Evolutionary conservation across 1,284 basidiomycete species (phyloP).

Genomic region (Trametes hirsuta): DNA sequence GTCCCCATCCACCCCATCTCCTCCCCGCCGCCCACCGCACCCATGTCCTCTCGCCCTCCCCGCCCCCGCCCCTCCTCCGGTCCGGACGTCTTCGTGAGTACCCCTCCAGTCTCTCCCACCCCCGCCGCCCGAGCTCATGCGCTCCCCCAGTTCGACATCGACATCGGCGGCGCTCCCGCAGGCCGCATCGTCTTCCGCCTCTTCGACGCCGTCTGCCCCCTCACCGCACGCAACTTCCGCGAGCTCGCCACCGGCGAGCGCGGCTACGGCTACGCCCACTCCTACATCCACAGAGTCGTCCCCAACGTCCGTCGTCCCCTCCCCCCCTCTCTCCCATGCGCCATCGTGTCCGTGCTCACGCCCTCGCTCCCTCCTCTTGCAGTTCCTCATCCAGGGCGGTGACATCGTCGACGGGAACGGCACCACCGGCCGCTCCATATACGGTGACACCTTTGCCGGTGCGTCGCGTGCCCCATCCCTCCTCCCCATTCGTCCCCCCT

Average conservation of each 20-base stretch:
- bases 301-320: conserved; percentile 38
- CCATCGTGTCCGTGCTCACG: neutral
- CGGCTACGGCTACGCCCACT: conserved; percentile 66
- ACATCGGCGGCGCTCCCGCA: conserved; percentile 53
- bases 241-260: conserved; percentile 84
- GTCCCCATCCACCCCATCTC: neutral
- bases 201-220: conserved; percentile 72
- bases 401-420: conserved; percentile 54
- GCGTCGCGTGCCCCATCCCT: conserved; percentile 3
- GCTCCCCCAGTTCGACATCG: conserved; percentile 73
- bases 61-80: conserved; percentile 8
- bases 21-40: neutral
- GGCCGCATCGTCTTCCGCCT: conserved; percentile 88
- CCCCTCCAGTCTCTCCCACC: neutral
- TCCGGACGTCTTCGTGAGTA: conserved; percentile 47
- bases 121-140: neutral
- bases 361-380: neutral
- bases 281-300: conserved; percentile 83
- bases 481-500: neutral
- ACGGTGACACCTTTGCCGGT: conserved; percentile 35
- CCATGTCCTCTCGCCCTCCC: neutral
- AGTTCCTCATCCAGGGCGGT: conserved; percentile 44
- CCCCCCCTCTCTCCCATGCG: neutral
- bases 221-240: conserved; percentile 88
- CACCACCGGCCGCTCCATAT: conserved; percentile 56